Conservation (phyloP, 2,329 filamentous ascomycete genomes). For the Sarocladiaceae sp. region DNA sequence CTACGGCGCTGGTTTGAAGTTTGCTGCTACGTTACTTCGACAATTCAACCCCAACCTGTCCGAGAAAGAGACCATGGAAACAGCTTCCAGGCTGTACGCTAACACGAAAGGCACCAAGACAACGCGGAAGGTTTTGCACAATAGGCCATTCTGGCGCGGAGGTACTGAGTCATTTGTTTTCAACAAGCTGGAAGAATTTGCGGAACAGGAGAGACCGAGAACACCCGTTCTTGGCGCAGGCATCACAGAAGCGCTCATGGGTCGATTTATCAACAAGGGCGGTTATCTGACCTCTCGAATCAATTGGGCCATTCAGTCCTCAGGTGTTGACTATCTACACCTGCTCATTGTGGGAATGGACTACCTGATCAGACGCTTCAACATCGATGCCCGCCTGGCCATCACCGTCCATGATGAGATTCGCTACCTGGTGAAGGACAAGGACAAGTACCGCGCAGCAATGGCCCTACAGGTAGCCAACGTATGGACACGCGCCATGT, state of each 20-base stretch:
- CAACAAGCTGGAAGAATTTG: conserved; percentile 97
- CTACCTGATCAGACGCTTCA: conserved; percentile 81
- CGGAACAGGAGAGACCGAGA: conserved; percentile 84
- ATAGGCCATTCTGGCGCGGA: conserved; percentile 85
- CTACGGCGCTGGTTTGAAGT: conserved; percentile 94
- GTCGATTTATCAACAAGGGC: conserved; percentile 79
- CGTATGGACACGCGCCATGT: conserved; percentile 96
- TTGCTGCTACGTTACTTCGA: conserved; percentile 81
- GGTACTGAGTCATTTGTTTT: conserved; percentile 98
- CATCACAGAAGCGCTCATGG: conserved; percentile 93
- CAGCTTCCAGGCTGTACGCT: conserved; percentile 76
- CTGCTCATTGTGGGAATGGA: conserved; percentile 93
- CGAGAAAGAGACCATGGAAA: conserved; percentile 71
- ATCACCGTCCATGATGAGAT: conserved; percentile 99
- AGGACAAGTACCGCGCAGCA: conserved; percentile 83
- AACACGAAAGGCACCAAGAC: conserved; percentile 90
- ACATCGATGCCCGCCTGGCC: conserved; percentile 76
- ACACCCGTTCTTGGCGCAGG: conserved; percentile 92
- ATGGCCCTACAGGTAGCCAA: conserved; percentile 94
- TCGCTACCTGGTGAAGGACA: conserved; percentile 79
- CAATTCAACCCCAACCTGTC: conserved; percentile 88
- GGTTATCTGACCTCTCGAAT: conserved; percentile 94
- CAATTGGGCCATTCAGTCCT: conserved; percentile 98
- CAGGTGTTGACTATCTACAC: conserved; percentile 94
- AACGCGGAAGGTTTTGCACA: conserved; percentile 64